phyloP scores from a whole-genome alignment of 805 yeast genomes.

The Ogataea angusta region DNA sequence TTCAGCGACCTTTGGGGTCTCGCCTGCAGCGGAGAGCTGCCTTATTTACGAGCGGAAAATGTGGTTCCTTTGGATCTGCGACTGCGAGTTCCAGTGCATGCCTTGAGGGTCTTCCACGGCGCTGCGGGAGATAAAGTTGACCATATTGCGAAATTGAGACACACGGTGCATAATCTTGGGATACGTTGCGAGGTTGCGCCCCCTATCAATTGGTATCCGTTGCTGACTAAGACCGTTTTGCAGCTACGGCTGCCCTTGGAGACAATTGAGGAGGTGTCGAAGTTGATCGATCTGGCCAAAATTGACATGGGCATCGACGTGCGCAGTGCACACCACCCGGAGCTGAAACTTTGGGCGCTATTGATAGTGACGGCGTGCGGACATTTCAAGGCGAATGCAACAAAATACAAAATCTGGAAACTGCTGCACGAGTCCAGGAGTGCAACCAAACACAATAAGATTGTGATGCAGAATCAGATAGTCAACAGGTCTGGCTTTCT shows the following conservation, averaged over 20 bases:
- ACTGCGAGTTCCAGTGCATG: slow-evolving; percentile 15
- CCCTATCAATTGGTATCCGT: slow-evolving; percentile 35
- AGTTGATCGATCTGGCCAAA: slow-evolving; percentile 21
- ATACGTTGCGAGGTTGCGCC: slow-evolving; percentile 5
- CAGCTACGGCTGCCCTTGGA: slow-evolving; percentile 51
- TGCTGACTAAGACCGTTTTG: slow-evolving; percentile 39
- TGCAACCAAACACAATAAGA: slow-evolving; percentile 8
- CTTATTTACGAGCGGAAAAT: slow-evolving; percentile 32
- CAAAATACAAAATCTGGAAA: slow-evolving; percentile 30
- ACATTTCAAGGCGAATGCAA: slow-evolving; percentile 28
- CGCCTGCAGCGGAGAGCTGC: slow-evolving; percentile 43
- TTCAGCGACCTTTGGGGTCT: slow-evolving; percentile 44
- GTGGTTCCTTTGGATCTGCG: slow-evolving; percentile 22
- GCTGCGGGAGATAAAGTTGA: slow-evolving; percentile 14
- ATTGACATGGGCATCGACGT: slow-evolving; percentile 12
- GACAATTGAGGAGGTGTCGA: slow-evolving; percentile 37
- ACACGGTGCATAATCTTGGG: slow-evolving; percentile 7
- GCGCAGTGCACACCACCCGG: slow-evolving; percentile 31
- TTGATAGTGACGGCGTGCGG: slow-evolving; percentile 33
- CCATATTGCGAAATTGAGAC: slow-evolving; percentile 10
- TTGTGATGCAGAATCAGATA: slow-evolving; percentile 15
- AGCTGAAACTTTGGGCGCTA: slow-evolving; percentile 34
- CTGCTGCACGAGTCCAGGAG: slow-evolving; percentile 9
- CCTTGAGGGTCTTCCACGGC: slow-evolving; percentile 17
- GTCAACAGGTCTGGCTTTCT: slow-evolving; percentile 28